Evolutionary conservation across 495 filamentous ascomycete species (phyloP).

Genomic region (Neurospora sp.): DNA sequence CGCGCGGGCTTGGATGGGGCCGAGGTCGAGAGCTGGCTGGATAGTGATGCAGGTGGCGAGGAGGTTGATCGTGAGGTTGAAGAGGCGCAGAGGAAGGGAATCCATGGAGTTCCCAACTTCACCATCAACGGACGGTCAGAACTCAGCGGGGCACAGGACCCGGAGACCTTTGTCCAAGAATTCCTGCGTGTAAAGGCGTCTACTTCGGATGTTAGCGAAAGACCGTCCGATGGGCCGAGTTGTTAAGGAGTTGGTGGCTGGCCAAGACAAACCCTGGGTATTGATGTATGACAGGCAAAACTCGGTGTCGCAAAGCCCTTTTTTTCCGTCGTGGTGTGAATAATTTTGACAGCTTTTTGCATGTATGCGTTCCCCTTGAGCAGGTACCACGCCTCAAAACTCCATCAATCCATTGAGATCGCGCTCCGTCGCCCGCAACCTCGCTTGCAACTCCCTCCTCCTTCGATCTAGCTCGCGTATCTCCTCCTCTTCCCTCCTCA

Average conservation of each 20-base stretch:
- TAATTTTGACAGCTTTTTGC: background rate
- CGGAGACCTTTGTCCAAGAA: constrained; percentile 42
- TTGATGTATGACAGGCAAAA: background rate
- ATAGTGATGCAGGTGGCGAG: constrained; percentile 49
- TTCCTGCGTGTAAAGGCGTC: constrained; percentile 41
- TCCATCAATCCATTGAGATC: constrained; percentile 59
- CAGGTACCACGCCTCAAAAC: constrained; percentile 11
- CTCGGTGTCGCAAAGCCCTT: background rate
- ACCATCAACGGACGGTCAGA: constrained; percentile 52
- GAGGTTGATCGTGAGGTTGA: constrained; percentile 64
- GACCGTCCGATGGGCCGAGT: background rate
- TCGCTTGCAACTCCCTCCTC: constrained; percentile 66
- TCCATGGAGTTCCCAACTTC: constrained; percentile 69
- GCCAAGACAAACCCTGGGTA: background rate
- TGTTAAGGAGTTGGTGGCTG: constrained; percentile 1
- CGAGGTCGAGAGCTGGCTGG: constrained; percentile 53
- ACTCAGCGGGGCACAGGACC: constrained; percentile 56
- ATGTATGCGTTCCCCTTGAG: background rate
- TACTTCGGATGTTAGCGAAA: constrained; percentile 7
- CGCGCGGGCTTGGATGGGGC: constrained; percentile 51
- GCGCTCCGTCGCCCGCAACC: constrained; percentile 68
- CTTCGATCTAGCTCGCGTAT: constrained; percentile 66
- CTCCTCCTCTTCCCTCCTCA: constrained; percentile 67
- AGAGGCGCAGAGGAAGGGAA: constrained; percentile 43
- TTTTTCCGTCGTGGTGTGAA: background rate